Evolutionary conservation across 2,329 filamentous ascomycete species (phyloP).

Genomic region (Colletotrichum aenigma): DNA sequence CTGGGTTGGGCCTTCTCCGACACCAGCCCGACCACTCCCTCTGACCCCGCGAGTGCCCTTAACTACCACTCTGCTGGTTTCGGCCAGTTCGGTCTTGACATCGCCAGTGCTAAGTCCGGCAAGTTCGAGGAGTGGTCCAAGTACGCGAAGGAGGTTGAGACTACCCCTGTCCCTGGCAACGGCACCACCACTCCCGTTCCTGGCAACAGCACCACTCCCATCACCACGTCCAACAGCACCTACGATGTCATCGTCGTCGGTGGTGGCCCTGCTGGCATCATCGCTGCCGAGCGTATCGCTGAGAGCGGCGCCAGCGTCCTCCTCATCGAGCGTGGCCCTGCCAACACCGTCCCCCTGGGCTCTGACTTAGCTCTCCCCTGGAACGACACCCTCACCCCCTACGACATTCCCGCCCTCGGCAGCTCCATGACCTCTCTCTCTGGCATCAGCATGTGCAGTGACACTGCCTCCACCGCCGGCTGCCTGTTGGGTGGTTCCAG

Average conservation of each 20-base stretch:
- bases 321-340: conserved; percentile 40
- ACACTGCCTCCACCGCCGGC: conserved; percentile 37
- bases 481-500: conserved; percentile 42
- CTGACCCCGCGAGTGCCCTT: conserved; percentile 35
- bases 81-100: conserved; percentile 36
- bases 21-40: conserved; percentile 32
- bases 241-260: conserved; percentile 45
- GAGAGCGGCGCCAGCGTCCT: conserved; percentile 40
- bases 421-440: conserved; percentile 24
- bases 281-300: conserved; percentile 37
- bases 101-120: conserved; percentile 36
- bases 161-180: background rate
- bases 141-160: conserved; percentile 5
- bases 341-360: conserved; percentile 35
- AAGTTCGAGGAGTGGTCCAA: conserved; percentile 22
- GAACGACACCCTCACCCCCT: conserved; percentile 34
- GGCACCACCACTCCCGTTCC: conserved; percentile 17
- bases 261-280: conserved; percentile 38
- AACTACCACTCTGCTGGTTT: conserved; percentile 45
- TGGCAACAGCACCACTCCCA: conserved; percentile 26
- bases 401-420: conserved; percentile 32
- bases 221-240: conserved; percentile 31
- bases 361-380: conserved; percentile 31
- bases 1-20: conserved; percentile 45
- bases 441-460: conserved; percentile 34